A percentile compares a stretch with the other conserved stretches of the same genome.
Conservation (phyloP, 2,329 filamentous ascomycete species). For the Bimuria novae-zelandiae region DNA sequence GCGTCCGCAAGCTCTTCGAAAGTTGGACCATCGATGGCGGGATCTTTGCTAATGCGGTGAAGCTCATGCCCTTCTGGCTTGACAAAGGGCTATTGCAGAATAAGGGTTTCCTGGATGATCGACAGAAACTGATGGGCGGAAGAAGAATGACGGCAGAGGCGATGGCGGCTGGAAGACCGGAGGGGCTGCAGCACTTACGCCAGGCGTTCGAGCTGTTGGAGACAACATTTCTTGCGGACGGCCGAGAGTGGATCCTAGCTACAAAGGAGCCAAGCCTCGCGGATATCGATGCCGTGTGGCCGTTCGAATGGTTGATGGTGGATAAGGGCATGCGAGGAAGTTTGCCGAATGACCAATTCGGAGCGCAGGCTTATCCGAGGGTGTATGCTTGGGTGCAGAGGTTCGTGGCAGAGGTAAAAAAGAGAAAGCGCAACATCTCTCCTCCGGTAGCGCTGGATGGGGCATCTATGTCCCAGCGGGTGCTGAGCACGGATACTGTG, state of each 20-base stretch:
- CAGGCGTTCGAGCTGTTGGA: slow-evolving; percentile 64
- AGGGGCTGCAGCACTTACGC: slow-evolving; percentile 61
- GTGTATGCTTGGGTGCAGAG: slow-evolving; percentile 69
- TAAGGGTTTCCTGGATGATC: slow-evolving; percentile 64
- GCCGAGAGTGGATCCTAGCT: slow-evolving; percentile 66
- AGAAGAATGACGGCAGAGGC: slow-evolving; percentile 47
- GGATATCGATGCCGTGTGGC: slow-evolving; percentile 73
- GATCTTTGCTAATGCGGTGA: slow-evolving; percentile 59
- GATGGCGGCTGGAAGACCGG: slow-evolving; percentile 54
- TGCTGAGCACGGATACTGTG: slow-evolving; percentile 54
- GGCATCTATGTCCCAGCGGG: slow-evolving; percentile 42
- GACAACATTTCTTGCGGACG: slow-evolving; percentile 65
- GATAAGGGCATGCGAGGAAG: slow-evolving; percentile 52
- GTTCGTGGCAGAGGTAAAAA: slow-evolving; percentile 57
- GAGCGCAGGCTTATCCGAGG: slow-evolving; percentile 59
- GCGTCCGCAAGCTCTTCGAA: slow-evolving; percentile 61
- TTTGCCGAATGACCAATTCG: slow-evolving; percentile 60
- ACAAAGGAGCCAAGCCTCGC: slow-evolving; percentile 60
- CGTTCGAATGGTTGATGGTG: slow-evolving; percentile 66
- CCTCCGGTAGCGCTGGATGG: slow-evolving; percentile 49
- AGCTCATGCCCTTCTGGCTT: slow-evolving; percentile 61
- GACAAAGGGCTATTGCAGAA: slow-evolving; percentile 61
- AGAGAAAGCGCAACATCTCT: slow-evolving; percentile 46
- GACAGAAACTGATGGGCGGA: slow-evolving; percentile 48
- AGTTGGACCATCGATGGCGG: slow-evolving; percentile 61